These are phyloP conservation scores for Sanghuangporus sanghuang DNA, from an alignment of 1,284 basidiomycete species.

Conservation along the genomic window DNA sequence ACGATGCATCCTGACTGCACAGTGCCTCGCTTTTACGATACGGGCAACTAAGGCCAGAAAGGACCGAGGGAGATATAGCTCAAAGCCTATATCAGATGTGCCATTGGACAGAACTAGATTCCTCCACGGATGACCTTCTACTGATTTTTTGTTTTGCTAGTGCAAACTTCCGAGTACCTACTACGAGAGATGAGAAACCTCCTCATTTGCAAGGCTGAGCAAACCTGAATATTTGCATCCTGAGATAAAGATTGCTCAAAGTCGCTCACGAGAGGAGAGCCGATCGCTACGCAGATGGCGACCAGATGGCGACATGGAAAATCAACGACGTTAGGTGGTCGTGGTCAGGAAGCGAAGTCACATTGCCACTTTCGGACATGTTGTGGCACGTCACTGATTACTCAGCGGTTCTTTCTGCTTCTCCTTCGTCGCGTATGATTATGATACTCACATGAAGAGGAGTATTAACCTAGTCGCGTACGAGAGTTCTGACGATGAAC, in stretches of 20 bases:
- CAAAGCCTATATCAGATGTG: neutral
- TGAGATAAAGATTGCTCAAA: neutral
- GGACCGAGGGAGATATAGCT: neutral
- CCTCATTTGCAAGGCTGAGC: neutral
- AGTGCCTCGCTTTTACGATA: too few relatives aligned
- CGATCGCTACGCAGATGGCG: too few relatives aligned
- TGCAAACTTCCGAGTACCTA: neutral
- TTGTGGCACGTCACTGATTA: neutral
- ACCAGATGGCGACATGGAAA: too few relatives aligned
- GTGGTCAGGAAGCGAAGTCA: neutral
- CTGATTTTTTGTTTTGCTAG: neutral
- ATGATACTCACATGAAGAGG: slow-evolving; percentile 5
- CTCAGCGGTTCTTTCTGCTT: neutral
- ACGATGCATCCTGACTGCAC: too few relatives aligned
- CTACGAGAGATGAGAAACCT: neutral
- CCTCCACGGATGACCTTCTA: neutral
- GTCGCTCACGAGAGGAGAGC: too few relatives aligned
- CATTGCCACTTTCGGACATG: neutral
- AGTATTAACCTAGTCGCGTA: slow-evolving; percentile 15
- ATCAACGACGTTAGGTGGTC: neutral
- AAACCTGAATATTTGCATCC: neutral
- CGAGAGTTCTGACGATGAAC: slow-evolving; percentile 16
- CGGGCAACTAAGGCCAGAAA: neutral
- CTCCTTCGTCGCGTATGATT: too few relatives aligned
- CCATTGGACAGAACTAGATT: neutral